phyloP scores from a whole-genome alignment of 2,329 filamentous ascomycete genomes.

The Fusarium circinatum region DNA sequence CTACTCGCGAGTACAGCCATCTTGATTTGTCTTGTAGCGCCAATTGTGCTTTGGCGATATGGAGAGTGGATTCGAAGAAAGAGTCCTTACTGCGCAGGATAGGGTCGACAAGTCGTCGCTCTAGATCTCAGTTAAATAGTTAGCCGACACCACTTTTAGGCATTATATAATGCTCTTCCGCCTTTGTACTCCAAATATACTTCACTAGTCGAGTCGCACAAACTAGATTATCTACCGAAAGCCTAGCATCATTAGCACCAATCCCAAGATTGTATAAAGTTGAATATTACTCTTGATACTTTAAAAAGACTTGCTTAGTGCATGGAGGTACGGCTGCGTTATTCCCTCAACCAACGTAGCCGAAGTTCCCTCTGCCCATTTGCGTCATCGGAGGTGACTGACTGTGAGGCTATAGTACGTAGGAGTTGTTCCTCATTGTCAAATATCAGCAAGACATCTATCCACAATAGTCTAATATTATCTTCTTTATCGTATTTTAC shows the following conservation, averaged over 20 bases:
- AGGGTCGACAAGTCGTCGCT: neutral
- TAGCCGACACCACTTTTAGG: too few species aligned
- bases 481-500: too few species aligned
- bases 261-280: too few species aligned
- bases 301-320: too few species aligned
- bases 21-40: constrained; percentile 30
- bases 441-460: too few species aligned
- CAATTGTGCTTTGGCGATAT: constrained; percentile 32
- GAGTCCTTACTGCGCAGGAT: constrained; percentile 35
- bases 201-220: too few species aligned
- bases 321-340: too few species aligned
- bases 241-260: too few species aligned
- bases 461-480: too few species aligned
- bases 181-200: neutral
- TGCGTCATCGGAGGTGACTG: neutral
- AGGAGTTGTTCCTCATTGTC: neutral
- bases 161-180: neutral
- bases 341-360: neutral
- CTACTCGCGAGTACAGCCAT: constrained; percentile 47
- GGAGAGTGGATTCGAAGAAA: constrained; percentile 35
- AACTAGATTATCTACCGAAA: too few species aligned
- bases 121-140: neutral
- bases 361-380: accelerated
- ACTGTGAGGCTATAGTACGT: too few species aligned
- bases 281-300: too few species aligned